Percentiles rank a stretch among this genome's conserved stretches.
Conservation (phyloP, 371 early-diverging fungal species). For the Lichtheimia corymbifera region DNA sequence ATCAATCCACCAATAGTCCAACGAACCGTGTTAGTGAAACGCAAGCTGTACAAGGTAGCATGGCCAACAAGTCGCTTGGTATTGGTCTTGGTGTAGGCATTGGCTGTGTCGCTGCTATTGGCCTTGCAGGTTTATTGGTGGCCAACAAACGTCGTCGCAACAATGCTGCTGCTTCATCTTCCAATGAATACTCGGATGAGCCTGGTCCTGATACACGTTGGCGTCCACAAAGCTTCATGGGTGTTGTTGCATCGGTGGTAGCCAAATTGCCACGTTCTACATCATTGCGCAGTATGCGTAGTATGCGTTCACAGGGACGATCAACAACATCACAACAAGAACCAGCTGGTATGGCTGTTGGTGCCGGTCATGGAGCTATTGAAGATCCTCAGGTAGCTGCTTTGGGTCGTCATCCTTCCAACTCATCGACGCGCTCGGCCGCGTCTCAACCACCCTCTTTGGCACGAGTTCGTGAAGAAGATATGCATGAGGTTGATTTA, state of each 20-base stretch:
- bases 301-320: slow-evolving; percentile 6
- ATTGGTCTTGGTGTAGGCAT: slow-evolving; percentile 48
- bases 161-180: slow-evolving; percentile 4
- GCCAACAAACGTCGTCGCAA: slow-evolving; percentile 27
- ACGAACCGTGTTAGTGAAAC: slow-evolving; percentile 16
- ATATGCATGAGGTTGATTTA: slow-evolving; percentile 25
- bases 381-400: slow-evolving; percentile 13
- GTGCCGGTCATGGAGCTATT: slow-evolving; percentile 21
- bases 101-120: slow-evolving; percentile 45
- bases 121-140: slow-evolving; percentile 39
- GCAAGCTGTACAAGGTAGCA: slow-evolving; percentile 21
- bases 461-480: slow-evolving; percentile 21
- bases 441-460: slow-evolving; percentile 24
- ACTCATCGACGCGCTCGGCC: slow-evolving; percentile 23
- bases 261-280: slow-evolving; percentile 49
- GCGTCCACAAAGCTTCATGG: slow-evolving; percentile 53
- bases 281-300: slow-evolving; percentile 38
- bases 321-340: slow-evolving; percentile 2
- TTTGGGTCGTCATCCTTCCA: slow-evolving; percentile 22
- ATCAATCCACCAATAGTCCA: slow-evolving; percentile 9
- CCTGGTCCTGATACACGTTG: slow-evolving; percentile 35
- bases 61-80: slow-evolving; percentile 37
- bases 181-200: slow-evolving; percentile 7
- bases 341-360: slow-evolving; percentile 23
- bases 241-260: slow-evolving; percentile 45